Evolutionary conservation across 306 rosid genomes (phyloP), one percentile per base, ranked within the genome.

Genomic region (Begonia masoniana): DNA sequence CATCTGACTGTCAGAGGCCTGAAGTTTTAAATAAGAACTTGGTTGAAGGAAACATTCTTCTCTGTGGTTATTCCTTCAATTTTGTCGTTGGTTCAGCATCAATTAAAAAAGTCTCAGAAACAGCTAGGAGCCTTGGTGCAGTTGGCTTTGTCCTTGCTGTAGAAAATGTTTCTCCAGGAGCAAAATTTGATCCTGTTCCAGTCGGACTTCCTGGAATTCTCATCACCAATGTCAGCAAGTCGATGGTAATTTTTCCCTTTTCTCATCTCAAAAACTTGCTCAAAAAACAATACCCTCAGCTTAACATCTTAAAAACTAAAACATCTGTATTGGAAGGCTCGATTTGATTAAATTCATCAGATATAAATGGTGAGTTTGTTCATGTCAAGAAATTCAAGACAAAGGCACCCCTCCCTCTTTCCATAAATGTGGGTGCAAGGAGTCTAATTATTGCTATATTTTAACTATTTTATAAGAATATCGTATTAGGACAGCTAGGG

Each of bases 1-100:
- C 95, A 62, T 79, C 96, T 0, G 99, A 92, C 68, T 92, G 99
- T 77, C 99, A 92, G 75, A 81, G 66, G 65, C 89, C 94, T 56
- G 99, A 92, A 59, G 75, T 87, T 72, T 70, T 92, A 56, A 92
- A 87, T 71, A 87, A 92, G 78, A 77, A 78, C 23, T 74, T 87
- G 77, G 79, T 92, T 62, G 74, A 81, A 79, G 99, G 99, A 35
- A 92, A 83, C 59, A 82, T 92, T 74, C 93, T 92, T 74, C 93
- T 92, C 8, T 92, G 99, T 76, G 99, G 99, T 67, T 92, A 92
- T 78, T 92, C 99, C 58, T 92, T 83, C 76, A 87, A 87, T 76
- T 92, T 92, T 67, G 85, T 87, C 61, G 74, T 39, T 46, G 96
- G 96, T 57, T 50, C 99, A 47, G 92, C 99, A 57, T 92, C 99